Evolutionary conservation across 805 yeast species (phyloP).

Genomic region (Brettanomyces nanus): DNA sequence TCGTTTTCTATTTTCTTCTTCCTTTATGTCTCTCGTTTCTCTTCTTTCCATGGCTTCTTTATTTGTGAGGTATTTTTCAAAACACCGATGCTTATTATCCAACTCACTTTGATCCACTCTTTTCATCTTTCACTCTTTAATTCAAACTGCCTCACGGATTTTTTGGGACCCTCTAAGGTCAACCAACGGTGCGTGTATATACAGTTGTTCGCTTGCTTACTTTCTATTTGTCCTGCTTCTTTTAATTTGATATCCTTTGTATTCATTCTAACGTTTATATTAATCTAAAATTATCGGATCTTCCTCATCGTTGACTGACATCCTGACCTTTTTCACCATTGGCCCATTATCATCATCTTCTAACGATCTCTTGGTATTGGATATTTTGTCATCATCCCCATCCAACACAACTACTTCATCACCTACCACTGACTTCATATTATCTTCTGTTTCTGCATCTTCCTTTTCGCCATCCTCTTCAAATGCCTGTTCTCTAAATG

Average conservation of each 20-base stretch:
- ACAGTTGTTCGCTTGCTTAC: too few species aligned
- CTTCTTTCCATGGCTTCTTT: background rate
- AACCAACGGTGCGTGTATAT: background rate
- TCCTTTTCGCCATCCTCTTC: constrained; percentile 18
- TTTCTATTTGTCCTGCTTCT: background rate
- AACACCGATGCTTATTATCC: constrained; percentile 4
- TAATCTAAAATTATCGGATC: too few species aligned
- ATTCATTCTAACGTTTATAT: too few species aligned
- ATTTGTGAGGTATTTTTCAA: too few species aligned
- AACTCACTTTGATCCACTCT: constrained; percentile 2
- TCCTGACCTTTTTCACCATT: background rate
- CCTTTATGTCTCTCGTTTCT: background rate
- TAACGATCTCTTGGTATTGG: background rate
- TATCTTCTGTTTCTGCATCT: constrained; percentile 9
- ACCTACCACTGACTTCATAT: background rate
- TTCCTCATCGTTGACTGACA: background rate
- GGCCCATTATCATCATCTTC: constrained; percentile 4
- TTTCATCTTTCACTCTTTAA: background rate
- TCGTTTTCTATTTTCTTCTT: background rate
- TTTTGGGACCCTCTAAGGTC: too few species aligned
- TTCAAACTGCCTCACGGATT: background rate
- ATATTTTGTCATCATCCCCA: background rate
- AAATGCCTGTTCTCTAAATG: constrained; percentile 12
- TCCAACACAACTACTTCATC: constrained; percentile 1
- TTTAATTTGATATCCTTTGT: too few species aligned